Conservation (phyloP, 2,329 filamentous ascomycete species). For the Clonostachys rosea region DNA sequence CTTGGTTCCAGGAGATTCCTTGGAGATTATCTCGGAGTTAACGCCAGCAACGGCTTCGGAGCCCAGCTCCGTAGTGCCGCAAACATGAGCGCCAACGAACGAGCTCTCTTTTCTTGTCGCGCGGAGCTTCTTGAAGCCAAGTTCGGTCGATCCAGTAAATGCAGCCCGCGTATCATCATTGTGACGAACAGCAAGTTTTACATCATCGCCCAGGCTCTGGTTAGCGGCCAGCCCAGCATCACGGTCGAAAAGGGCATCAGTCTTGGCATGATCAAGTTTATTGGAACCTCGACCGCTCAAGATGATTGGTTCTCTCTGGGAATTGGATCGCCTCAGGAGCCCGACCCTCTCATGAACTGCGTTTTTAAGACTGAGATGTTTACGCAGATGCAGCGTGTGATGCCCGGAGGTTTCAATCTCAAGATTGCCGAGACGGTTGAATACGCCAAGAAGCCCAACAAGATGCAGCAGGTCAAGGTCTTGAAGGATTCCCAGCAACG, state of each 20-base stretch:
- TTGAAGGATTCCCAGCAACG: slow-evolving; percentile 76
- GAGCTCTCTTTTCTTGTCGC: slow-evolving; percentile 82
- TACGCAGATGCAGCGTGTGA: slow-evolving; percentile 77
- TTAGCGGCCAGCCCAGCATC: slow-evolving; percentile 79
- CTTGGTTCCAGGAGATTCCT: slow-evolving; percentile 88
- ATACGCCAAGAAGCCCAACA: slow-evolving; percentile 97
- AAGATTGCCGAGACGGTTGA: slow-evolving; percentile 83
- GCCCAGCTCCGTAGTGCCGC: slow-evolving; percentile 74
- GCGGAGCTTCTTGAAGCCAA: slow-evolving; percentile 89
- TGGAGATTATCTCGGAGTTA: slow-evolving; percentile 90
- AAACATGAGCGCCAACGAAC: slow-evolving; percentile 67
- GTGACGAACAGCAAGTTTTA: slow-evolving; percentile 86
- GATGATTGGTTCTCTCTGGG: slow-evolving; percentile 98
- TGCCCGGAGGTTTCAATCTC: slow-evolving; percentile 76
- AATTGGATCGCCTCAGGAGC: slow-evolving; percentile 82
- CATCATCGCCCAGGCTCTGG: slow-evolving; percentile 77
- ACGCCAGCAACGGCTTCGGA: slow-evolving; percentile 73
- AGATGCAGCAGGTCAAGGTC: slow-evolving; percentile 83
- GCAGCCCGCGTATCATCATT: slow-evolving; percentile 78
- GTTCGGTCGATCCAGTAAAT: slow-evolving; percentile 93
- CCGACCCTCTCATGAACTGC: slow-evolving; percentile 91
- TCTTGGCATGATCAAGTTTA: slow-evolving; percentile 81
- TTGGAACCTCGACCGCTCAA: slow-evolving; percentile 74
- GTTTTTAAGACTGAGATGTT: slow-evolving; percentile 97
- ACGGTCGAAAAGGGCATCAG: slow-evolving; percentile 76